These are phyloP conservation scores for Stipa capillata DNA, from an alignment of 176 grass and related monocot genomes.

Conservation along the genomic window DNA sequence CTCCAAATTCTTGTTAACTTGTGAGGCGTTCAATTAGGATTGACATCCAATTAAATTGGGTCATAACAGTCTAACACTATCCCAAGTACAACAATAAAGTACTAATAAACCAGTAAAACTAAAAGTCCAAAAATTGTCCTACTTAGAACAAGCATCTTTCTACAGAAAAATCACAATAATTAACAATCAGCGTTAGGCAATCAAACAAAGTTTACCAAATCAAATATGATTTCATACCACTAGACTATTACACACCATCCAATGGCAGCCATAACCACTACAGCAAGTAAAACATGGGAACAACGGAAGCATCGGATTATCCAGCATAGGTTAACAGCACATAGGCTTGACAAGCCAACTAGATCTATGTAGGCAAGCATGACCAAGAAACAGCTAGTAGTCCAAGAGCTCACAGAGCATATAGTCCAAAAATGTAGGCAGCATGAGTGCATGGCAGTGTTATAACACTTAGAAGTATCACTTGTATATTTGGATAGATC, in stretches of 20 bases:
- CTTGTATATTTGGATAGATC: background rate
- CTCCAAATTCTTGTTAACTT: background rate
- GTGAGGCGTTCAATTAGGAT: background rate
- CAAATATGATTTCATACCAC: background rate
- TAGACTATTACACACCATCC: background rate
- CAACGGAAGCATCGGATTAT: background rate
- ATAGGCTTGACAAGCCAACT: too few relatives aligned
- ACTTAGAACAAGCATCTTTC: background rate
- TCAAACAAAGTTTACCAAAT: background rate
- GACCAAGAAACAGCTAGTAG: too few relatives aligned
- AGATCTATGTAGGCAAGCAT: too few relatives aligned
- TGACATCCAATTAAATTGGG: background rate
- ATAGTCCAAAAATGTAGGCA: too few relatives aligned
- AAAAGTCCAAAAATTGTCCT: background rate
- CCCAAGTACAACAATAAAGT: background rate
- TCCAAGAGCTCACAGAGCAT: too few relatives aligned
- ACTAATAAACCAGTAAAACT: background rate
- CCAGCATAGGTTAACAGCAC: background rate
- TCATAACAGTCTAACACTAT: background rate
- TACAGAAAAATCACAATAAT: background rate
- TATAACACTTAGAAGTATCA: background rate
- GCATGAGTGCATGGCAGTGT: background rate
- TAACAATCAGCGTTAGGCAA: conserved; percentile 8
- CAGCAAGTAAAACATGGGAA: background rate
- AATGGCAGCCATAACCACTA: background rate